Percentiles rank a stretch among this genome's conserved stretches.
phyloP scores from a whole-genome alignment of 306 rosid genomes.

The Alnus rubra region DNA sequence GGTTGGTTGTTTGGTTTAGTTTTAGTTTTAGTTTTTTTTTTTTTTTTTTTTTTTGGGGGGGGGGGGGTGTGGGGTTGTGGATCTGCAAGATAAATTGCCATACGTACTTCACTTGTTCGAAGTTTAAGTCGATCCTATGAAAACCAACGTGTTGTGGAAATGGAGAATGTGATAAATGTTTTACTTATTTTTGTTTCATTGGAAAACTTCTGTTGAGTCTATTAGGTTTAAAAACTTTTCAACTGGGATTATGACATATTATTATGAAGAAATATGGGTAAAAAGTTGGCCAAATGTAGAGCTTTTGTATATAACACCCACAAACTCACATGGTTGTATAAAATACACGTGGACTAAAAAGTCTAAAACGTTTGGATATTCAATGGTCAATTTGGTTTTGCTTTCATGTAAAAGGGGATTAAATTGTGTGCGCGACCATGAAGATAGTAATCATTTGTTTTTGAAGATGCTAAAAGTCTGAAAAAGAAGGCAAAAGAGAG shows the following conservation, averaged over 20 bases:
- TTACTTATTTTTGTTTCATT: not conserved
- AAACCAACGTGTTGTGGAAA: not conserved
- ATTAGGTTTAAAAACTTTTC: not conserved
- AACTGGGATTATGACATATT: not conserved
- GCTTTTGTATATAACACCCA: not conserved
- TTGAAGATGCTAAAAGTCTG: not conserved
- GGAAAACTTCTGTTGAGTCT: not conserved
- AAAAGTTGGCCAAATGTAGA: not conserved
- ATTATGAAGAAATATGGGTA: not conserved
- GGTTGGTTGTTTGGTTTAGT: too few relatives aligned
- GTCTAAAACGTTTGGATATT: not conserved
- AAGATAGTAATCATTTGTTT: not conserved
- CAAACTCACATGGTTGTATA: not conserved
- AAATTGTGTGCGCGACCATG: not conserved
- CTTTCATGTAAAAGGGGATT: not conserved
- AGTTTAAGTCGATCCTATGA: not conserved
- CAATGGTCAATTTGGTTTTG: not conserved
- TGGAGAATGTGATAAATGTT: not conserved
- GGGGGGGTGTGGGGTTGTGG: not conserved
- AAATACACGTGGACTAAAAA: not conserved
- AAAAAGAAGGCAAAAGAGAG: conserved; percentile 5
- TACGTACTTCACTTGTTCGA: not conserved
- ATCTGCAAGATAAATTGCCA: not conserved
- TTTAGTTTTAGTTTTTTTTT: too few relatives aligned
- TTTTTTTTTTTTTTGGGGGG: not conserved